Evolutionary conservation across 768 basidiomycete genomes (phyloP).

Genomic region (Boletus fagicola): DNA sequence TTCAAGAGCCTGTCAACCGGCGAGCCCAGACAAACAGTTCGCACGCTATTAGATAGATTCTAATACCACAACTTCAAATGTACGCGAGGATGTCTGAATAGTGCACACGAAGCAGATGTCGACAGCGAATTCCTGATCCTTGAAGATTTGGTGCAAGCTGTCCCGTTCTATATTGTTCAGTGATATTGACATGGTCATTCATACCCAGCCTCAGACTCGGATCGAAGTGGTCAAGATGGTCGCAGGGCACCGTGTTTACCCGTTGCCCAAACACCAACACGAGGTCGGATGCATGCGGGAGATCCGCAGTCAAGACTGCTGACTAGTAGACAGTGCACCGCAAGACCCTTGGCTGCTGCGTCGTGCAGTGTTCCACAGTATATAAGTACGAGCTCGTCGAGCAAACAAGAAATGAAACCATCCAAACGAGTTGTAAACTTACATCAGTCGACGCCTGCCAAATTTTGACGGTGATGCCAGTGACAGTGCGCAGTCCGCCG

Average conservation of each 20-base stretch:
- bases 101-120: too few relatives aligned
- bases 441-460: not conserved
- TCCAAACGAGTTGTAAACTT: not conserved
- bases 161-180: too few relatives aligned
- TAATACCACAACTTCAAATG: too few relatives aligned
- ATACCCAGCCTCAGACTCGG: not conserved
- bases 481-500: constrained; percentile 7
- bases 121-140: too few relatives aligned
- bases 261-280: not conserved
- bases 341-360: not conserved
- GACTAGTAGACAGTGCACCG: not conserved
- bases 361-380: not conserved
- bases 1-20: not conserved
- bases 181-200: not conserved
- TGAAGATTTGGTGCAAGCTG: not conserved
- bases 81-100: too few relatives aligned
- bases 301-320: not conserved
- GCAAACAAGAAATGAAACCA: not conserved
- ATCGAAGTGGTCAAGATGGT: not conserved
- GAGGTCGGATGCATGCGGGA: not conserved
- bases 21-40: too few relatives aligned
- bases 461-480: not conserved
- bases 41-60: too few relatives aligned
- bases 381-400: not conserved
- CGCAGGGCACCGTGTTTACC: not conserved